Conservation (phyloP, 2,329 filamentous ascomycete genomes). For the Aspergillus ochraceus region DNA sequence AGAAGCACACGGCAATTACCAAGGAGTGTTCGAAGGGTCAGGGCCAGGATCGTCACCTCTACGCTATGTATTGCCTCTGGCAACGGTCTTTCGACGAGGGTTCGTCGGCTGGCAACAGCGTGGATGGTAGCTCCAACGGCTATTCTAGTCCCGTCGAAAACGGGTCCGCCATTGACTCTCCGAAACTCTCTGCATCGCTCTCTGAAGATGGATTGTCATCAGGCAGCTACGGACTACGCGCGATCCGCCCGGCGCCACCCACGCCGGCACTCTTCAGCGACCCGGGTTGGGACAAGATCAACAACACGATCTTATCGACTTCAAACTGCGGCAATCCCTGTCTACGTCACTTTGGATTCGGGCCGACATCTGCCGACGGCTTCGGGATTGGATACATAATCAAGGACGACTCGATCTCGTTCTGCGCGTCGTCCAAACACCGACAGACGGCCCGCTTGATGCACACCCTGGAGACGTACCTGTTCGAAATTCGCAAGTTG, state of each 20-base stretch:
- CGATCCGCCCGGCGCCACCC: constrained; percentile 44
- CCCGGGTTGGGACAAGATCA: constrained; percentile 88
- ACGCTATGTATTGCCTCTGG: constrained; percentile 93
- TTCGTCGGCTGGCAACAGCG: constrained; percentile 51
- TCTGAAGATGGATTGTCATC: constrained; percentile 45
- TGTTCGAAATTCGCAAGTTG: constrained; percentile 85
- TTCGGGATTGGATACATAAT: constrained; percentile 99
- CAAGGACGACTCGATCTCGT: constrained; percentile 86
- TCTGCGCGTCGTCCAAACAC: constrained; percentile 92
- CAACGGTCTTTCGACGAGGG: constrained; percentile 82
- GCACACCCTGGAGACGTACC: constrained; percentile 84
- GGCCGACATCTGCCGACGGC: constrained; percentile 87
- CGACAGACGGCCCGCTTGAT: constrained; percentile 88
- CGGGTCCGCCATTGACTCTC: constrained; percentile 27
- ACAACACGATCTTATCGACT: constrained; percentile 90
- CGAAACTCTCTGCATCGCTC: constrained; percentile 37
- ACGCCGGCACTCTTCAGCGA: constrained; percentile 82
- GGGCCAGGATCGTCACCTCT: constrained; percentile 89
- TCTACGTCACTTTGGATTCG: constrained; percentile 93
- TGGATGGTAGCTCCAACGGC: constrained; percentile 57
- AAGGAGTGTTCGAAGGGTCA: constrained; percentile 84
- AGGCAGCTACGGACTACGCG: constrained; percentile 59
- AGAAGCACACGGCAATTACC: constrained; percentile 77
- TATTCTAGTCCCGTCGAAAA: constrained; percentile 60
- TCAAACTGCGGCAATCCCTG: constrained; percentile 99